Conservation (phyloP, 345 rosid genomes). For the Rhizophora mangle region DNA sequence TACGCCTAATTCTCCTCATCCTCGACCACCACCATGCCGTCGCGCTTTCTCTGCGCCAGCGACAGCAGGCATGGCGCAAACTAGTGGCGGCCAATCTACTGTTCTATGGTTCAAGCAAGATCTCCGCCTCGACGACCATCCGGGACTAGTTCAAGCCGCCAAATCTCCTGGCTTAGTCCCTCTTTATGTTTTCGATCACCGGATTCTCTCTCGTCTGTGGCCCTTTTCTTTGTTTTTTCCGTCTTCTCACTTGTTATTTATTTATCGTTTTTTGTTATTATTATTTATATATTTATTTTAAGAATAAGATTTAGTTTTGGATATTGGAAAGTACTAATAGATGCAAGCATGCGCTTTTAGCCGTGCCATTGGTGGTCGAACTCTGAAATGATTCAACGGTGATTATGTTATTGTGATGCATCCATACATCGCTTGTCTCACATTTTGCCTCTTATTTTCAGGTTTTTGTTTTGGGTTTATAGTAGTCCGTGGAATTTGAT, state of each 20-base stretch:
- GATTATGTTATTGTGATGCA: too few relatives aligned
- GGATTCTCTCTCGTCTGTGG: conserved; percentile 61
- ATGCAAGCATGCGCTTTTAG: too few relatives aligned
- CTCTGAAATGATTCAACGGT: too few relatives aligned
- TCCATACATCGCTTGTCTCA: not conserved
- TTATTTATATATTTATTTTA: not conserved
- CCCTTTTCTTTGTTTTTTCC: not conserved
- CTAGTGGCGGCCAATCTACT: conserved; percentile 34
- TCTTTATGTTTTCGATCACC: conserved; percentile 77
- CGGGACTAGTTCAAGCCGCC: conserved; percentile 61
- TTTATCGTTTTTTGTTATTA: not conserved
- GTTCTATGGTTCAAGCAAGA: conserved; percentile 93
- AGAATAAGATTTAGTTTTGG: too few relatives aligned
- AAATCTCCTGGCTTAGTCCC: conserved; percentile 43
- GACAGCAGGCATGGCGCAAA: conserved; percentile 2
- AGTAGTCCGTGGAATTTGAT: not conserved
- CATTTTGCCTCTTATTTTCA: not conserved
- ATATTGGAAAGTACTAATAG: too few relatives aligned
- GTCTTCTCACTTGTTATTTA: not conserved
- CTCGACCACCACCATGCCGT: conserved; percentile 9
- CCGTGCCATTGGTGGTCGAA: too few relatives aligned
- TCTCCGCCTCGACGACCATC: conserved; percentile 82
- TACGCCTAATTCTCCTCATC: conserved; percentile 10
- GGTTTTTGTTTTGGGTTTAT: not conserved
- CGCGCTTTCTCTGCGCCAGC: conserved; percentile 24